phyloP scores from a whole-genome alignment of 768 basidiomycete genomes.

The Leccinum ochraceum region DNA sequence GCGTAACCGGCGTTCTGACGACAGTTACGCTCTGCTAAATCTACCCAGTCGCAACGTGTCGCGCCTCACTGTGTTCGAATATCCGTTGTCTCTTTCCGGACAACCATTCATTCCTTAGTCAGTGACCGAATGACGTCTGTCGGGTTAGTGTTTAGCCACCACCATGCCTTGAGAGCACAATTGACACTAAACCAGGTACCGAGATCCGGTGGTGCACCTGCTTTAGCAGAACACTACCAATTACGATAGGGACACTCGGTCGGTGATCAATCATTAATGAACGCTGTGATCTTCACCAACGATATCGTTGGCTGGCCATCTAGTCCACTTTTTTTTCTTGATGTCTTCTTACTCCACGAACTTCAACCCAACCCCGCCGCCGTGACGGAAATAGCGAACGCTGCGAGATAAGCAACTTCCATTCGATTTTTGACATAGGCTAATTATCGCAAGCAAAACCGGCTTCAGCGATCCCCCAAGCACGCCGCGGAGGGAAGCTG shows the following conservation, averaged over 20 bases:
- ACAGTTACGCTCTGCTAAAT: constrained; percentile 1
- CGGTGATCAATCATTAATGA: background rate
- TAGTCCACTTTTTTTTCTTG: too few relatives aligned
- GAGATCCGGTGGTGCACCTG: background rate
- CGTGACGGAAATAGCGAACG: background rate
- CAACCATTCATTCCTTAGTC: background rate
- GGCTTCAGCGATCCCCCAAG: background rate
- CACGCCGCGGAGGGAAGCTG: background rate
- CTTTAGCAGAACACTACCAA: background rate
- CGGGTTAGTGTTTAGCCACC: background rate
- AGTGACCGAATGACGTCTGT: background rate
- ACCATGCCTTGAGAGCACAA: background rate
- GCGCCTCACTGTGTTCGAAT: background rate
- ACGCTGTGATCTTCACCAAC: background rate
- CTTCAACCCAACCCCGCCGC: background rate
- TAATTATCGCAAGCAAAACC: background rate
- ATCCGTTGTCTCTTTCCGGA: background rate
- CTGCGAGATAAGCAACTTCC: background rate
- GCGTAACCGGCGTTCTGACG: background rate
- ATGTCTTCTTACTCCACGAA: too few relatives aligned
- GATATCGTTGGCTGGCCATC: too few relatives aligned
- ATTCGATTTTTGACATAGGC: background rate
- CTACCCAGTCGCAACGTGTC: background rate
- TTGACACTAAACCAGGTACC: background rate
- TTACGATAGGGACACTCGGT: background rate